Evolutionary conservation across 2,329 filamentous ascomycete genomes (phyloP).

Genomic region (Diatrype stigma): DNA sequence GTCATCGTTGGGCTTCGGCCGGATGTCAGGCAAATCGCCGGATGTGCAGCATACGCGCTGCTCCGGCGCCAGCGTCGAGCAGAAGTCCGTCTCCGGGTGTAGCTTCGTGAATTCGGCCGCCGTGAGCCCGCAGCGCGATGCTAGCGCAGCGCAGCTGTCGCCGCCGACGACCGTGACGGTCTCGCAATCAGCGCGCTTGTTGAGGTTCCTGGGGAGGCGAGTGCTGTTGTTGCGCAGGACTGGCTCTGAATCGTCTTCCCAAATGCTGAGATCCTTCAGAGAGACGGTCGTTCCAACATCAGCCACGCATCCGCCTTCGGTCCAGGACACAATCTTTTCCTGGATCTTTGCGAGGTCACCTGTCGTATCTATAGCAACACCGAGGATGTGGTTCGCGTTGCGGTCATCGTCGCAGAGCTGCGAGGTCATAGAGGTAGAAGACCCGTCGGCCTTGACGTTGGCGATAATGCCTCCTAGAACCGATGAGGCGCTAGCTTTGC

Average conservation of each 20-base stretch:
- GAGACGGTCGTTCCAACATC: background rate
- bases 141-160: constrained; percentile 16
- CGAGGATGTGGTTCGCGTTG: background rate
- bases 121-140: constrained; percentile 20
- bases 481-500: background rate
- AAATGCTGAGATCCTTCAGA: background rate
- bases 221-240: too few relatives aligned
- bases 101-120: constrained; percentile 20
- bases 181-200: background rate
- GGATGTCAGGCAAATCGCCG: constrained; percentile 30
- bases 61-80: constrained; percentile 26
- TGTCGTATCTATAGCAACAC: background rate
- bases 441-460: background rate
- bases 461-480: background rate
- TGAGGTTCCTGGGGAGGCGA: background rate
- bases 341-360: background rate
- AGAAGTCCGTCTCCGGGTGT: constrained; percentile 23
- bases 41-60: constrained; percentile 34
- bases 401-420: background rate
- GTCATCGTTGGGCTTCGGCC: constrained; percentile 29
- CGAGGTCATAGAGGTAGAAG: background rate
- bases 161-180: background rate
- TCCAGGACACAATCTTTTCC: background rate
- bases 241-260: too few relatives aligned
- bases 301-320: background rate